These are phyloP conservation scores for Tolypocladium amazonense DNA, from an alignment of 2,329 filamentous ascomycete genomes.

Conservation along the genomic window DNA sequence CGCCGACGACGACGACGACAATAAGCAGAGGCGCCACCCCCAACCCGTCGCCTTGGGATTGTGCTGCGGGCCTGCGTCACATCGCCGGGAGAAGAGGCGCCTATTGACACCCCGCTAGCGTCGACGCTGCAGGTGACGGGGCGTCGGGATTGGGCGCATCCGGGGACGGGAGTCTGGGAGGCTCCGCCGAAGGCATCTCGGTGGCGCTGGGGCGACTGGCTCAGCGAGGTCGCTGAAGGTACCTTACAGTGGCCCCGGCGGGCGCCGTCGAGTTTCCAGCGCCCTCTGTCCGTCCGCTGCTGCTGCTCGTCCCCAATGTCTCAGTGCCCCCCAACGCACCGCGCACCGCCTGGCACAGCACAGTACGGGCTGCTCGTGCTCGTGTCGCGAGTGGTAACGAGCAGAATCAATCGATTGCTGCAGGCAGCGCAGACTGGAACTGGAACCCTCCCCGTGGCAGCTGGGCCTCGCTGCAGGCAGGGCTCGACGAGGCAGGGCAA, in stretches of 20 bases:
- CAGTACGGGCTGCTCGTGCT: too few species aligned
- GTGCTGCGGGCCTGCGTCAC: neutral
- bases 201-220: neutral
- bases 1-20: neutral
- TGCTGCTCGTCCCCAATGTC: neutral
- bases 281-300: neutral
- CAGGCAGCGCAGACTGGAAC: too few species aligned
- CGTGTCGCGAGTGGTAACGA: too few species aligned
- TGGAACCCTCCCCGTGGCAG: too few species aligned
- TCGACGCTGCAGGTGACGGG: constrained; percentile 2
- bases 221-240: too few species aligned
- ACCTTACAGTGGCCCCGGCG: neutral
- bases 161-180: neutral
- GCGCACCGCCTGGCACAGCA: too few species aligned
- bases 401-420: too few species aligned
- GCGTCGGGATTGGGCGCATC: constrained; percentile 1
- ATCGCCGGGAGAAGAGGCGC: neutral
- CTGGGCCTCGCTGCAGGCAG: neutral
- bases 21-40: neutral
- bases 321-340: too few species aligned
- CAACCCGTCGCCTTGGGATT: neutral
- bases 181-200: neutral
- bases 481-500: neutral
- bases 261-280: neutral
- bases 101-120: neutral